A percentile compares a stretch with the other conserved stretches of the same genome.
Evolutionary conservation across 306 rosid species (phyloP).

Genomic region (Betula pendula): DNA sequence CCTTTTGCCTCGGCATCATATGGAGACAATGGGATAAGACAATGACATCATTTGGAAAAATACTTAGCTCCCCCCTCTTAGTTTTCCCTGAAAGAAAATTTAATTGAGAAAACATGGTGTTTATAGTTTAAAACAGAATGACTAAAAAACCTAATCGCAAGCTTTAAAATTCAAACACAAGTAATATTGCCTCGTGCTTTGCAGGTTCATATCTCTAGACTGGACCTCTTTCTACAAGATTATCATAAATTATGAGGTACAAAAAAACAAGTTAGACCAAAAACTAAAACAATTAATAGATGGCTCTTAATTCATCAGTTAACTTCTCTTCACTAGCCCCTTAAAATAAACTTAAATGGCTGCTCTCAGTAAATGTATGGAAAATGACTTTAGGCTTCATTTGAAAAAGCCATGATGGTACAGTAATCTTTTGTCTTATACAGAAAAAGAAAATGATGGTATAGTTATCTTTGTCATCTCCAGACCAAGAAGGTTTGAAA

Average conservation of each 20-base stretch:
- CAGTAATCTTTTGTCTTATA: background rate
- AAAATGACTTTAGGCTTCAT: background rate
- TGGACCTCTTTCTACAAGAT: background rate
- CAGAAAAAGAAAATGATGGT: too few relatives aligned
- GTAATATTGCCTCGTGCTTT: background rate
- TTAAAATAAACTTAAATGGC: background rate
- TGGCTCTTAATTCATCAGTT: background rate
- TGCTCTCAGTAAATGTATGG: background rate
- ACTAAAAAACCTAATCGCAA: background rate
- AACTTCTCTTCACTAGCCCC: background rate
- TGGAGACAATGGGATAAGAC: conserved; percentile 78
- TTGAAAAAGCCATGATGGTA: background rate
- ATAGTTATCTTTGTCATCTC: background rate
- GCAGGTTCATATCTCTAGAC: background rate
- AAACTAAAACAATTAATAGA: background rate
- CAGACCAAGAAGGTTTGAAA: background rate
- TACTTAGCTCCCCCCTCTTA: conserved; percentile 86
- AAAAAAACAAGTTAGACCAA: background rate
- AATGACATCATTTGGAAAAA: conserved; percentile 63
- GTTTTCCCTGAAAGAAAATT: conserved; percentile 62
- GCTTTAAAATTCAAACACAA: background rate
- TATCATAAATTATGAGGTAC: background rate
- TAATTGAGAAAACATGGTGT: background rate
- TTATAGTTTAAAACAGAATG: background rate
- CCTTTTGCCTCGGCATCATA: conserved; percentile 84